Evolutionary conservation across 208 protist genomes (phyloP), one percentile per base, ranked within the genome.

Genomic region (Crithidia sp.): DNA sequence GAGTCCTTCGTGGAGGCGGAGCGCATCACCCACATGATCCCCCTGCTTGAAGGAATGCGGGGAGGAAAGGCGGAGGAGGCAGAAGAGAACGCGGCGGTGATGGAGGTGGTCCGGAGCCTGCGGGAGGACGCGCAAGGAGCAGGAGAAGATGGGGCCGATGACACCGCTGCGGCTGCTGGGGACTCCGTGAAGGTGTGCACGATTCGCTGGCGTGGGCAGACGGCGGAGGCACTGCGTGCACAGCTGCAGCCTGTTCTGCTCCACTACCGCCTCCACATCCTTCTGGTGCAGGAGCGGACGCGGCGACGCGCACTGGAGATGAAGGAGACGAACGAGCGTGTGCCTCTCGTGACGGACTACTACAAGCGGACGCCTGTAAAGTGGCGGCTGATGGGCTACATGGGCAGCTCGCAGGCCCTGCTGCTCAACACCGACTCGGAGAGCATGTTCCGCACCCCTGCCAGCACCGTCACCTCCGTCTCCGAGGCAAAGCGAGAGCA

Each of bases 201-300:
- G 0, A 79, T 94, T 4, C 65, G 81, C n/a, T 91, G 83, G 78
- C 79, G 81, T 7, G 80, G 77, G 0, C 62, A 86, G 67, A 71
- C 69, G 2, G 65, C 47, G 36, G 76, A 75, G 6, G 71, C 85
- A 3, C 60, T 91, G 16, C 55, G 71, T 14, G 52, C 41, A 2
- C 82, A 81, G 70, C 64, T 95, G 10, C 16, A 66, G 12, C 85
- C 85, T 4, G 44, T 92, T 9, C 55, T 75, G 7, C 9, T 73
- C 8, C 87, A 94, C 67, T 94, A 94, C 63, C 64, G 65, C 8
- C 36, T 79, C 3, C 89, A 91, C 28, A 65, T 89, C 2, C 66
- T 94, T 0, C 37, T 92, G 0, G 67, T 89, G 12, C 61, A 80
- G 17, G 87, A 94, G 69, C 76, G 85, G 4, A 82, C 80, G 43